phyloP scores from a whole-genome alignment of 192 early-diverging fungal genomes.

The Umbelopsis vinacea region DNA sequence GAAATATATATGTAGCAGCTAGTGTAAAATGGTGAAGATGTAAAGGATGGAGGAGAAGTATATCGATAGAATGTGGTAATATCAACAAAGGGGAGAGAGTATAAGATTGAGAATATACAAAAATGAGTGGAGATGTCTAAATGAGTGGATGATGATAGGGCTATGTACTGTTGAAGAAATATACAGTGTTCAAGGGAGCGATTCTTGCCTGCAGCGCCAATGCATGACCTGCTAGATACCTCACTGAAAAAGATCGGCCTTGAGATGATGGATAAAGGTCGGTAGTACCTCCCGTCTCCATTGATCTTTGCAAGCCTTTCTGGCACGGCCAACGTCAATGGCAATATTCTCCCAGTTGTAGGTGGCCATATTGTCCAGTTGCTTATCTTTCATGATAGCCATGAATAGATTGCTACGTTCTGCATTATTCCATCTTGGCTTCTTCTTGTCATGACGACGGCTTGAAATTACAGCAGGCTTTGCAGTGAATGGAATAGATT shows the following conservation, averaged over 20 bases:
- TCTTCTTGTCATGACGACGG: constrained; percentile 4
- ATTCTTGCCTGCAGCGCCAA: background rate
- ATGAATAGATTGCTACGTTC: constrained; percentile 29
- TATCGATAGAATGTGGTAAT: background rate
- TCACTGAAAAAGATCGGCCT: background rate
- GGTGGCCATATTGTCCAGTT: constrained; percentile 34
- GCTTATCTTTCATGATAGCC: constrained; percentile 37
- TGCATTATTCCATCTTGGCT: constrained; percentile 37
- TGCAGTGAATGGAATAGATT: background rate
- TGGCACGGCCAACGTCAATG: constrained; percentile 30
- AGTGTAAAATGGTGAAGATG: too few relatives aligned
- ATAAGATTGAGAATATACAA: too few relatives aligned
- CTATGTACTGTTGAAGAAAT: background rate
- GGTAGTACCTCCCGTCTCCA: constrained; percentile 39
- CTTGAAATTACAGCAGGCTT: background rate
- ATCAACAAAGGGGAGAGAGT: too few relatives aligned
- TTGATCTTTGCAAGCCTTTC: constrained; percentile 43
- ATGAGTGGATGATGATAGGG: background rate
- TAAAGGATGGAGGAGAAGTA: background rate
- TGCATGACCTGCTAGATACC: too few relatives aligned
- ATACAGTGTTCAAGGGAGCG: background rate
- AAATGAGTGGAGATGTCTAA: too few relatives aligned
- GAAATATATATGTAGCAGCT: too few relatives aligned
- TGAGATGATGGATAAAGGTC: constrained; percentile 24
- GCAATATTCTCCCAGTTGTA: constrained; percentile 37